phyloP scores from a whole-genome alignment of 148 eudicot genomes.

The Nepenthes gracilis region DNA sequence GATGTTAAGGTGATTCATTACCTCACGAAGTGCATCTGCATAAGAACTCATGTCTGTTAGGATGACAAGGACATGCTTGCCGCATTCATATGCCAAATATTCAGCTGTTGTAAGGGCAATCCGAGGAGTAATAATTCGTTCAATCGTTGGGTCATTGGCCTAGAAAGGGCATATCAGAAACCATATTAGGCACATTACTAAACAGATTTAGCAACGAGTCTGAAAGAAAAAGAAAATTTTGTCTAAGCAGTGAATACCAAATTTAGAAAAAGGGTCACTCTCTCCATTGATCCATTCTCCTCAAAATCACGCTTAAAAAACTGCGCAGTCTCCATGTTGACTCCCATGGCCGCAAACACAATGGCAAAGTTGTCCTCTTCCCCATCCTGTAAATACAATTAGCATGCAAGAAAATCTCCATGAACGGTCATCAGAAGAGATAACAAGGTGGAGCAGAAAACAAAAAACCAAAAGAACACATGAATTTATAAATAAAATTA shows the following conservation, averaged over 20 bases:
- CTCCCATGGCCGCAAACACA: constrained; percentile 85
- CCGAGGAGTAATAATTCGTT: constrained; percentile 98
- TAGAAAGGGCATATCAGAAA: constrained; percentile 14
- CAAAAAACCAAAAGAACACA: background rate
- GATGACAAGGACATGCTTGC: constrained; percentile 98
- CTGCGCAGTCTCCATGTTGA: constrained; percentile 85
- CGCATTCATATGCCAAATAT: constrained; percentile 98
- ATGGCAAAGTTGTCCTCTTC: constrained; percentile 83
- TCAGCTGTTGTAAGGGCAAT: constrained; percentile 99
- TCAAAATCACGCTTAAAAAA: constrained; percentile 80
- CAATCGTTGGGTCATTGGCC: constrained; percentile 90
- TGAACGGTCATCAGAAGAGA: background rate
- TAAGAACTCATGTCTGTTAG: constrained; percentile 97
- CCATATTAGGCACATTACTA: background rate
- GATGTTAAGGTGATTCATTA: constrained; percentile 6
- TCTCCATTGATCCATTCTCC: constrained; percentile 77
- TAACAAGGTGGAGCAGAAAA: background rate
- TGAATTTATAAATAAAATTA: too few species aligned
- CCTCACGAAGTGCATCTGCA: constrained; percentile 91
- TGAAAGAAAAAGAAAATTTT: background rate
- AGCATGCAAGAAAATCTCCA: constrained; percentile 2
- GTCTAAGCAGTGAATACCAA: constrained; percentile 15
- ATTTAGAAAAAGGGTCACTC: constrained; percentile 64
- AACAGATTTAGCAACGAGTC: background rate
- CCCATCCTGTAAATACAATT: constrained; percentile 23